phyloP scores from a whole-genome alignment of 768 basidiomycete species.

The Suillus alpinus region DNA sequence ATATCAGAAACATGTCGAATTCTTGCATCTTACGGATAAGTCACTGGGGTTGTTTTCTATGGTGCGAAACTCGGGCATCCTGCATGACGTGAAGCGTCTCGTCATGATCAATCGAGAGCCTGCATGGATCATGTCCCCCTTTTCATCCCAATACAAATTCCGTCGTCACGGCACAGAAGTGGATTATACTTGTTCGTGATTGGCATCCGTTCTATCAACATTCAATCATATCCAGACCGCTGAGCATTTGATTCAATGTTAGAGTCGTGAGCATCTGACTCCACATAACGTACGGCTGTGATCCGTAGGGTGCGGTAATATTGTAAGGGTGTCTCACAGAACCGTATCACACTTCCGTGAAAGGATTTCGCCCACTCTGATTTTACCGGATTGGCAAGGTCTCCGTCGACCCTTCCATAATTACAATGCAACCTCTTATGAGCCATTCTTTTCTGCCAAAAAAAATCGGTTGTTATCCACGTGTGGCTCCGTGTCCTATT shows the following conservation, averaged over 20 bases:
- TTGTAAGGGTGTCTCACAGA: neutral
- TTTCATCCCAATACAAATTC: neutral
- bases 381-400: neutral
- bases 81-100: neutral
- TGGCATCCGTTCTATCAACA: neutral
- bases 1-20: neutral
- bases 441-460: neutral
- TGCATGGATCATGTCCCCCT: neutral
- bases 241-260: neutral
- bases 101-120: neutral
- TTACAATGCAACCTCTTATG: neutral
- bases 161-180: neutral
- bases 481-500: neutral
- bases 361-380: neutral
- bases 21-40: neutral
- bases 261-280: neutral
- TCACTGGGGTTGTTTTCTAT: neutral
- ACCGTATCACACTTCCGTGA: neutral
- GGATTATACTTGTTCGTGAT: neutral
- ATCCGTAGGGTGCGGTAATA: neutral
- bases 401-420: slow-evolving; percentile 2
- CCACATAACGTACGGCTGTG: neutral
- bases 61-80: neutral
- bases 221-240: neutral
- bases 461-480: neutral